Evolutionary conservation across 2,329 filamentous ascomycete genomes (phyloP), one percentile per base, ranked within the genome.

Genomic region (Penicillium sp.): DNA sequence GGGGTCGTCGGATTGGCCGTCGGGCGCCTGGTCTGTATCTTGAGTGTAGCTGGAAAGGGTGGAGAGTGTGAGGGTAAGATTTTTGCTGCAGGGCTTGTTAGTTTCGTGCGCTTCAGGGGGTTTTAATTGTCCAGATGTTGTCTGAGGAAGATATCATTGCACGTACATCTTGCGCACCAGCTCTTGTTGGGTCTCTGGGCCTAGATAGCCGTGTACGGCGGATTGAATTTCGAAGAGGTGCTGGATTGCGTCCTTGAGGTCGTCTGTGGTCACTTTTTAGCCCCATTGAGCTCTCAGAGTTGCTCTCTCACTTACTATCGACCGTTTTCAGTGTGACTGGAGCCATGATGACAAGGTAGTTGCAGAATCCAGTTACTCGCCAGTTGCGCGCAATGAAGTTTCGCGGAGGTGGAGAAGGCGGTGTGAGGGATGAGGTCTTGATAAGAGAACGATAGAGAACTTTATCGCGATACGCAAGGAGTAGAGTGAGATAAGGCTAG

Each of bases 151-250:
- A 37, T 13, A 8, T 39, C 24, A 35, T 27, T 31, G 19, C 48
- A 62, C 62, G 44, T 69, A 86, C 82, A 87, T 82, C 64, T 87
- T 84, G 22, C 78, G 73, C 44, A 84, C 81, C 68, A 87, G 81
- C 33, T 83, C 81, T 51, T 82, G 77, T 62, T 84, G 80, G 6
- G 83, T 85, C 50, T 79, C 78, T 31, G 78, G 74, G 42, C 84
- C 84, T 59, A 85, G 78, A 66, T 87, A 85, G 61, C 85, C 84
- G 68, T 85, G 81, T 1, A 79, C 76, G n/a, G 78, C 77, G 29
- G 81, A 80, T 71, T 87, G 83, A 45, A 85, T 81, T 61, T 85
- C 81, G 75, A 84, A 87, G 51, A 88, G 79, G 64, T 84, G 82
- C 64, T 85, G 82, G 61, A 87, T 84, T 56, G 87, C 81, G 46